phyloP scores from a whole-genome alignment of 1,284 basidiomycete genomes.

The Boletus mariae region DNA sequence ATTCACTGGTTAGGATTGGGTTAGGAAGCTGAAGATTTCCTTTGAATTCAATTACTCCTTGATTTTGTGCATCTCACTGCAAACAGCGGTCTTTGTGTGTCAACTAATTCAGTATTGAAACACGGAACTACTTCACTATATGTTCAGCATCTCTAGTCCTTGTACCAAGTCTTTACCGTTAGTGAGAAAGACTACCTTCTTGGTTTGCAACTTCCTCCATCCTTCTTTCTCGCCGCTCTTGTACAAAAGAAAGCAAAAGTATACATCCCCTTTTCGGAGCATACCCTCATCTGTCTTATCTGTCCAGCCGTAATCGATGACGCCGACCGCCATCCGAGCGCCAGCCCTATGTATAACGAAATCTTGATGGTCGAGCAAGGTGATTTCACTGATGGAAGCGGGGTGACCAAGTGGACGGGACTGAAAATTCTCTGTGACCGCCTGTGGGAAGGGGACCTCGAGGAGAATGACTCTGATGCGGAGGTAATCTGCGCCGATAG shows the following conservation, averaged over 20 bases:
- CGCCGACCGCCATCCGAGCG: slow-evolving; percentile 16
- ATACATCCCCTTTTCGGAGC: slow-evolving; percentile 2
- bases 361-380: not conserved
- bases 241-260: slow-evolving; percentile 20
- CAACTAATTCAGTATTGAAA: too few relatives aligned
- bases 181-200: slow-evolving; percentile 16
- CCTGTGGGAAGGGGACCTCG: slow-evolving; percentile 7
- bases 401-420: not conserved
- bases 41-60: too few relatives aligned
- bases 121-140: not conserved
- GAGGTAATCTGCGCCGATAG: slow-evolving; percentile 5
- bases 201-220: slow-evolving; percentile 16
- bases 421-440: not conserved
- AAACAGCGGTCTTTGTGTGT: too few relatives aligned
- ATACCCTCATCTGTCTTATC: slow-evolving; percentile 8
- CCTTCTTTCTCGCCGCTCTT: not conserved
- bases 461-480: slow-evolving; percentile 15
- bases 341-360: not conserved
- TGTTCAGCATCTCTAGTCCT: slow-evolving; percentile 3
- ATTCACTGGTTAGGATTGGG: too few relatives aligned
- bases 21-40: too few relatives aligned
- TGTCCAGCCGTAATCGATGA: slow-evolving; percentile 23
- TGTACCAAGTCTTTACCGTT: slow-evolving; percentile 5
- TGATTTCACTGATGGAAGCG: slow-evolving; percentile 5
- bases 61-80: too few relatives aligned